These are phyloP conservation scores for Theobroma cacao DNA, from an alignment of 345 rosid genomes.

Conservation along the genomic window DNA sequence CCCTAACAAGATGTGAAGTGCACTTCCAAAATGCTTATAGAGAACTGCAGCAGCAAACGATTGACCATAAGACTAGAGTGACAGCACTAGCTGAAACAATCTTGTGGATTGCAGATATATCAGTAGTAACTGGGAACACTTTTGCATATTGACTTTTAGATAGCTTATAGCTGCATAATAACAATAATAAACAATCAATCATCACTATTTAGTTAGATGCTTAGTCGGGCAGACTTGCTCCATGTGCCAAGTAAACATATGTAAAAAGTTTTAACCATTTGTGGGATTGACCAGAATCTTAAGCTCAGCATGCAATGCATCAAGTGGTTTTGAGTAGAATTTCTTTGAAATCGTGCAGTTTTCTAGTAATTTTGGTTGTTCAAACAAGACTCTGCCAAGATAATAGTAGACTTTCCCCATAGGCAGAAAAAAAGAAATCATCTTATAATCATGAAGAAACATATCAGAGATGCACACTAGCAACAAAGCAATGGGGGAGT, in stretches of 20 bases:
- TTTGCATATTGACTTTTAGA: not conserved
- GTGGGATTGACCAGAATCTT: not conserved
- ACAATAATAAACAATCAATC: not conserved
- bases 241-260: not conserved
- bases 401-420: not conserved
- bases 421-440: not conserved
- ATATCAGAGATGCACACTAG: not conserved
- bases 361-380: not conserved
- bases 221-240: not conserved
- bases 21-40: not conserved
- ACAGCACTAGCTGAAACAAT: not conserved
- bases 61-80: not conserved
- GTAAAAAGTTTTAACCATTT: not conserved
- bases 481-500: not conserved
- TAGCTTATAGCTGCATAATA: not conserved
- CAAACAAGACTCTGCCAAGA: not conserved
- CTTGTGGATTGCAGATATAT: not conserved
- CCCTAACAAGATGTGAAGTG: not conserved
- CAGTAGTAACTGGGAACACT: not conserved
- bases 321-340: not conserved
- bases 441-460: not conserved
- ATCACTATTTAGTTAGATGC: not conserved
- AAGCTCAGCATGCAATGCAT: not conserved
- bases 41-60: not conserved
- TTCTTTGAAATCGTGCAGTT: not conserved